Evolutionary conservation across 352 stramenopile species (phyloP).

Genomic region (Nothophytophthora sp.): DNA sequence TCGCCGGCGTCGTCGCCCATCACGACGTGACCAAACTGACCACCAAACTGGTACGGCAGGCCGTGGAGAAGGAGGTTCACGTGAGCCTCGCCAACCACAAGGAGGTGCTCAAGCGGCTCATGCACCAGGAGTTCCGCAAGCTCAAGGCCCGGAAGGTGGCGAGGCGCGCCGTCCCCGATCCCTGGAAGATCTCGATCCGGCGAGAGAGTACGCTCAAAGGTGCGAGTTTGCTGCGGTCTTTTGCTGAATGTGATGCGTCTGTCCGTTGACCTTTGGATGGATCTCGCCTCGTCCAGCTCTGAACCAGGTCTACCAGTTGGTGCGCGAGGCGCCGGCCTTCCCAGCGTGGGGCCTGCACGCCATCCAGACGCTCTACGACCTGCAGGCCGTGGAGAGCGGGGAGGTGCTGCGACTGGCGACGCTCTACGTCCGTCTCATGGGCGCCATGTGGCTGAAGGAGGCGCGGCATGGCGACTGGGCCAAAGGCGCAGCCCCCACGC

Average conservation of each 20-base stretch:
- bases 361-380: slow-evolving; percentile 67
- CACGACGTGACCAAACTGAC: slow-evolving; percentile 69
- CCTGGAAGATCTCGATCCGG: slow-evolving; percentile 61
- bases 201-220: slow-evolving; percentile 47
- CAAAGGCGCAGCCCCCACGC: slow-evolving; percentile 33
- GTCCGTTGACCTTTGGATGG: background rate
- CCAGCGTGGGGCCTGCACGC: slow-evolving; percentile 46
- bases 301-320: slow-evolving; percentile 39
- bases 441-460: slow-evolving; percentile 52
- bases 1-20: slow-evolving; percentile 63
- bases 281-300: slow-evolving; percentile 14
- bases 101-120: slow-evolving; percentile 87
- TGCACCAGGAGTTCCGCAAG: slow-evolving; percentile 84
- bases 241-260: background rate
- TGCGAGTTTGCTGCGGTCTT: background rate
- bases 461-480: slow-evolving; percentile 48
- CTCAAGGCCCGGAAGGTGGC: slow-evolving; percentile 76
- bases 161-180: slow-evolving; percentile 50
- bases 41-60: slow-evolving; percentile 81
- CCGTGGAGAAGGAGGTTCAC: slow-evolving; percentile 82
- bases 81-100: slow-evolving; percentile 89
- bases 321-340: slow-evolving; percentile 22
- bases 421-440: slow-evolving; percentile 64
- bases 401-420: slow-evolving; percentile 42
- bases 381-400: slow-evolving; percentile 52